Evolutionary conservation across 1,284 basidiomycete genomes (phyloP).

Genomic region (Meira miltonrushii): DNA sequence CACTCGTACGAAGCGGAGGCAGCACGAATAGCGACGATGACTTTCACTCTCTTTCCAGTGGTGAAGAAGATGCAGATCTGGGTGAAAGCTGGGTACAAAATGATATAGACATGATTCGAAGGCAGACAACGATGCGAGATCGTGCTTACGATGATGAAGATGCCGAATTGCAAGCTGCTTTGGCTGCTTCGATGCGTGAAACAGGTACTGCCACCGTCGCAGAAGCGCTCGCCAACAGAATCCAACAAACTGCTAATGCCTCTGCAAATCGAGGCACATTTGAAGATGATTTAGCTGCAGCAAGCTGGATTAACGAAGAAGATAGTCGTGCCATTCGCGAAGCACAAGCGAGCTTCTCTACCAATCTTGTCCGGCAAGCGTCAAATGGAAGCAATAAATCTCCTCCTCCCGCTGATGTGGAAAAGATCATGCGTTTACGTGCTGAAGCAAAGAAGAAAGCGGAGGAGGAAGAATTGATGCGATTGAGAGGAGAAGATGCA

Average conservation of each 20-base stretch:
- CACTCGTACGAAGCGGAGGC: slow-evolving; percentile 4
- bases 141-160: slow-evolving; percentile 44
- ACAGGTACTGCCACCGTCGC: slow-evolving; percentile 7
- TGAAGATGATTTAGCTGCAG: neutral
- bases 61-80: slow-evolving; percentile 5
- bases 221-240: slow-evolving; percentile 10
- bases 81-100: neutral
- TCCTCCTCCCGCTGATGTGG: slow-evolving; percentile 33
- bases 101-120: neutral
- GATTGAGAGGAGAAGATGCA: slow-evolving; percentile 20
- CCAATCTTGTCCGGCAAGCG: neutral
- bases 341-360: slow-evolving; percentile 3
- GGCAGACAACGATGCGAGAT: slow-evolving; percentile 14
- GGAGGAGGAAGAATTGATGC: slow-evolving; percentile 22
- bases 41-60: slow-evolving; percentile 10
- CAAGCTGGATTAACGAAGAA: neutral
- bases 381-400: slow-evolving; percentile 2
- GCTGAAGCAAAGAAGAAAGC: slow-evolving; percentile 30
- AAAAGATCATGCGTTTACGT: slow-evolving; percentile 31
- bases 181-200: slow-evolving; percentile 37
- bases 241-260: slow-evolving; percentile 1
- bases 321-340: slow-evolving; percentile 11
- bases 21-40: slow-evolving; percentile 9
- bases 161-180: slow-evolving; percentile 40
- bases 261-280: neutral